Conservation (phyloP, 345 rosid genomes). For the Hibiscus trionum region DNA sequence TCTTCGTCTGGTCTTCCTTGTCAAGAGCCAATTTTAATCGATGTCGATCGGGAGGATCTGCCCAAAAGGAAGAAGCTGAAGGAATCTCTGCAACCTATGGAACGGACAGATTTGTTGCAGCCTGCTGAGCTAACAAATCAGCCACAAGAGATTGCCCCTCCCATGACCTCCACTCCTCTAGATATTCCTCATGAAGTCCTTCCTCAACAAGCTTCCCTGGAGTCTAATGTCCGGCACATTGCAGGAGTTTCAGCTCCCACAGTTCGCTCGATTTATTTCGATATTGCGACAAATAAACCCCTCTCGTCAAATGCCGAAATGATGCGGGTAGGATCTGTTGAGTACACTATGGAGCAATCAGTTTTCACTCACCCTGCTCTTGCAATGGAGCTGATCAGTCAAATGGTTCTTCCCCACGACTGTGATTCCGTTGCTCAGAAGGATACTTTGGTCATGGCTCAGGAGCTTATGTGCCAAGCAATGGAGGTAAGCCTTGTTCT, state of each 20-base stretch:
- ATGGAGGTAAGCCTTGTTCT: not conserved
- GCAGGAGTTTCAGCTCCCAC: not conserved
- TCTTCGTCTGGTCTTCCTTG: not conserved
- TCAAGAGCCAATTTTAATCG: not conserved
- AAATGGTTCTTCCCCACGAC: not conserved
- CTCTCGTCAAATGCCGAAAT: not conserved
- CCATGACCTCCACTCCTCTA: not conserved
- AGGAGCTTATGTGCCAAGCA: constrained; percentile 2
- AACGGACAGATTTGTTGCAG: not conserved
- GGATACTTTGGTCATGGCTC: not conserved
- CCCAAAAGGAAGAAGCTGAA: not conserved
- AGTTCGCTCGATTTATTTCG: not conserved
- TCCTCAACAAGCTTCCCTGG: not conserved
- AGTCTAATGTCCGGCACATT: not conserved
- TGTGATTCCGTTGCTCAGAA: not conserved
- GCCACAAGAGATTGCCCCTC: not conserved
- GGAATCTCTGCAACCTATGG: not conserved
- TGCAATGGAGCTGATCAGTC: not conserved
- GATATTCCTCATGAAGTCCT: not conserved
- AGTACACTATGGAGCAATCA: not conserved
- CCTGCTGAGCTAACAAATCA: not conserved
- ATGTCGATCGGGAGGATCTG: not conserved
- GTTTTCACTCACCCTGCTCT: constrained; percentile 1
- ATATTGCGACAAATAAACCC: not conserved
- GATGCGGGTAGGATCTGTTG: not conserved